Evolutionary conservation across 257 asterid species (phyloP), one percentile per base, ranked within the genome.

Genomic region (Nicotiana noctiflora): DNA sequence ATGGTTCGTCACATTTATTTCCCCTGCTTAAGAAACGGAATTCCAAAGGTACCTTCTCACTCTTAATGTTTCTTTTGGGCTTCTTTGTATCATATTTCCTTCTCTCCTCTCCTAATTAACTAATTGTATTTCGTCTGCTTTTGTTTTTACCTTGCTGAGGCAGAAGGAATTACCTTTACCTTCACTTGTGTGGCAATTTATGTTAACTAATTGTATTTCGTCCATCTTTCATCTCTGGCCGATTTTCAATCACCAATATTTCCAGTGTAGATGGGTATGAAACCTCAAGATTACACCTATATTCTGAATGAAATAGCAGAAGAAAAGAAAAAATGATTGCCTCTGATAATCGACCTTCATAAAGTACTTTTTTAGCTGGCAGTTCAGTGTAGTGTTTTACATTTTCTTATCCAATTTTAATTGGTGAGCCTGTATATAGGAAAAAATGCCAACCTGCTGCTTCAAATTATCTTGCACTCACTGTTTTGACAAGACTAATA

Each of bases 1-100:
- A 94, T 96, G 90, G 93, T 94, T 67, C 98, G 98, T 21, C 99
- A 96, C 84, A 87, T 96, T 79, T 96, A 96, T 86, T 89, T 93
- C 63, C 99, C 99, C 9, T 96, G 97, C 90, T 82, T 96, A 82
- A 92, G 96, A 21, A 88, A 89, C 82, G 98, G 99, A 75, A 85
- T 94, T 37, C 93, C 99, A 15, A 96, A 96, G 97, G 99, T 96
- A 83, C 77, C 77, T 44, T 40, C 56, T 21, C 7, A 46, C 59
- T 40, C 77, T 23, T 70, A n/a, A 67, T n/a, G 10, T 0, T 3
- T 11, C 46, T 46, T 15, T 53, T 70, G 23, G 49, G 37, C 25
- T 23, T 72, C 23, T 46, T 72, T 34, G 4, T 15, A 13, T 44
- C 21, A 0, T 72, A 23, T 72, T 46, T 21, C 49, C 77, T 21